A percentile compares a stretch with the other conserved stretches of the same genome.
These are phyloP conservation scores for Trametes maxima DNA, from an alignment of 768 basidiomycete genomes.

Conservation along the genomic window DNA sequence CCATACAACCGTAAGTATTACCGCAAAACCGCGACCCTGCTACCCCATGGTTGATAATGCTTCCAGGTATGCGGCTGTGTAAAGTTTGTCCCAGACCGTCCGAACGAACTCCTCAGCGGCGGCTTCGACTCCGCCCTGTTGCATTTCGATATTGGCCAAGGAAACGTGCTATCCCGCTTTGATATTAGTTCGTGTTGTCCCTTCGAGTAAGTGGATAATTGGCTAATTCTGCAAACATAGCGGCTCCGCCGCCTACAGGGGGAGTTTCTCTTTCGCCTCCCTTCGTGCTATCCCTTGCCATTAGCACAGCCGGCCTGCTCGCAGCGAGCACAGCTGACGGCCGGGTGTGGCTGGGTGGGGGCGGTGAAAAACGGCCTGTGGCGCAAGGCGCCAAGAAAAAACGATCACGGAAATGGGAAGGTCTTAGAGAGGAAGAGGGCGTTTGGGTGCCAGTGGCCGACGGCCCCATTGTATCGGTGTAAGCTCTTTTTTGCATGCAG, in stretches of 20 bases:
- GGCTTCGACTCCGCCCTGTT: constrained; percentile 73
- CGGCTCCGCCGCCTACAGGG: constrained; percentile 41
- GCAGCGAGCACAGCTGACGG: constrained; percentile 81
- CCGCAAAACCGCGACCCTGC: background rate
- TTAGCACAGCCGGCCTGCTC: constrained; percentile 60
- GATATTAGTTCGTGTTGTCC: constrained; percentile 52
- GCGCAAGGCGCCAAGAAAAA: constrained; percentile 40
- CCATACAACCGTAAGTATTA: constrained; percentile 60
- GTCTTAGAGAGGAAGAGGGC: constrained; percentile 53
- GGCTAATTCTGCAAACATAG: background rate
- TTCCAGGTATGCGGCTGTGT: constrained; percentile 69
- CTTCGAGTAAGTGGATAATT: no score
- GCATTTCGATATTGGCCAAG: constrained; percentile 66
- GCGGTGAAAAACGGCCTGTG: constrained; percentile 55
- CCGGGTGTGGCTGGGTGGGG: constrained; percentile 65
- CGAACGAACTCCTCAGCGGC: constrained; percentile 72
- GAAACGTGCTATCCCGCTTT: constrained; percentile 56
- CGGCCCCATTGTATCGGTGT: constrained; percentile 78
- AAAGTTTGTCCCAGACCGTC: constrained; percentile 70
- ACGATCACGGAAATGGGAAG: constrained; percentile 71
- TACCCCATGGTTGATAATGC: background rate
- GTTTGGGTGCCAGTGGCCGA: constrained; percentile 56
- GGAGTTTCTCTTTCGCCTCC: constrained; percentile 71
- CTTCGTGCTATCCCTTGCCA: constrained; percentile 64
- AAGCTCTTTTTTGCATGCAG: constrained; percentile 28